Base-by-base conservation (phyloP, 768 basidiomycete species). In the Russula abietina region DNA sequence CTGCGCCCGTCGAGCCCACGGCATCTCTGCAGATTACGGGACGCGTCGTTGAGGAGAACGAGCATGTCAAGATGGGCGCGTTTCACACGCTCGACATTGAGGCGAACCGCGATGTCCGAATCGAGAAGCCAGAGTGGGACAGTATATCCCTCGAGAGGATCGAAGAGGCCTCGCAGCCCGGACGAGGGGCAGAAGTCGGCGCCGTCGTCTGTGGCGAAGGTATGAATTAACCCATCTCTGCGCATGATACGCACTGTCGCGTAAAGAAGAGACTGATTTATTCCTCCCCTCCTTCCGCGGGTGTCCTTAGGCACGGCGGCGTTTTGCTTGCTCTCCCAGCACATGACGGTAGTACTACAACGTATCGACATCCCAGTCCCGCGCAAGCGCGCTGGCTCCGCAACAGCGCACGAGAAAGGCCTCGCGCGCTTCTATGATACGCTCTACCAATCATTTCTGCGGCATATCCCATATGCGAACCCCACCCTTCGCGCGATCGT, bases 121-220 rank as follows among this genome's bases (percentile, higher is more conserved):
- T 99, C 64, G 88, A 91, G 72, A 99, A 97, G 41, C 83, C 88
- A 58, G 91, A 90, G 17, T 99, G 97, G 97, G 97, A 99, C 70
- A 92, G 89, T 62, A 76, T 99, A 56, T 89, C 94, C 1, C 72
- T 88, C 16, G 81, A 84, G 32, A 80, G 96, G 22, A 83, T 99
- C 0, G 80, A 90, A 56, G 97, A 98, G 65, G 83, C 93, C 24
- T 94, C 92, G 59, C 78, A 91, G 43, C 93, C 93, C n/a, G 97
- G 96, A 28, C 79, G 89, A 68, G 96, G 97, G 0, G 97, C 97
- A 5, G 97, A 99, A 70, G 88, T 99, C 4, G 97, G 91, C 16
- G 97, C 97, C 0, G 81, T 99, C 26, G 92, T 99, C 4, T 93
- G 91, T 67, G 96, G 97, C 38, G 97, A 99, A 79, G 97, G 83